phyloP scores from a whole-genome alignment of 768 basidiomycete genomes.

The Postia placenta region DNA sequence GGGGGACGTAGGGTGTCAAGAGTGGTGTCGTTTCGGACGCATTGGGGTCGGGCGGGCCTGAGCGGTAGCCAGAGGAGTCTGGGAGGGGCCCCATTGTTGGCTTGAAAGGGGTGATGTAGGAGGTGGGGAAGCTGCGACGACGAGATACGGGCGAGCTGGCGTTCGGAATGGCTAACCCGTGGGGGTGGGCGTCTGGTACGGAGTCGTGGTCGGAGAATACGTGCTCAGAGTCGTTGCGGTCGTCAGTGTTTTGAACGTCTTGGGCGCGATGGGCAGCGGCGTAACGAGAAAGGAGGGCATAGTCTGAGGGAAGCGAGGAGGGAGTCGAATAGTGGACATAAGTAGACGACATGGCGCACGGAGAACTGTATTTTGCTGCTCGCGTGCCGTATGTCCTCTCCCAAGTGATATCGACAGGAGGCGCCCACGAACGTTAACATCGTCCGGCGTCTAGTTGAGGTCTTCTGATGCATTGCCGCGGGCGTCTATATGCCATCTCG shows the following conservation, averaged over 20 bases:
- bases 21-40: constrained; percentile 53
- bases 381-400: no score
- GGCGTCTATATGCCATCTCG: no score
- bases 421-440: no score
- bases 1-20: constrained; percentile 46
- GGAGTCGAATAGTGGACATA: constrained; percentile 46
- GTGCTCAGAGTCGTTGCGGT: constrained; percentile 7
- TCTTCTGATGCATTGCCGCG: no score
- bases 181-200: constrained; percentile 6
- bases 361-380: no score
- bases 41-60: constrained; percentile 18
- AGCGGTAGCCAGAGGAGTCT: constrained; percentile 17
- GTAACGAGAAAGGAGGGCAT: constrained; percentile 53
- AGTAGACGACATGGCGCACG: constrained; percentile 26
- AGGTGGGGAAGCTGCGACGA: constrained; percentile 27
- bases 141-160: constrained; percentile 7
- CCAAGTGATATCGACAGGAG: no score
- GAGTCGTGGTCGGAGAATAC: constrained; percentile 6
- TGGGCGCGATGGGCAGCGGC: constrained; percentile 25
- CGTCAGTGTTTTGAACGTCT: constrained; percentile 11
- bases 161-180: constrained; percentile 3
- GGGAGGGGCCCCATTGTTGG: constrained; percentile 28
- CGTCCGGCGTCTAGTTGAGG: no score
- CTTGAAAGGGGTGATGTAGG: constrained; percentile 32
- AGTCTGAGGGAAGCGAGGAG: constrained; percentile 59